A percentile compares a stretch with the other conserved stretches of the same genome.
Conservation (phyloP, 1,284 basidiomycete genomes). For the Ustanciosporium gigantosporum region DNA sequence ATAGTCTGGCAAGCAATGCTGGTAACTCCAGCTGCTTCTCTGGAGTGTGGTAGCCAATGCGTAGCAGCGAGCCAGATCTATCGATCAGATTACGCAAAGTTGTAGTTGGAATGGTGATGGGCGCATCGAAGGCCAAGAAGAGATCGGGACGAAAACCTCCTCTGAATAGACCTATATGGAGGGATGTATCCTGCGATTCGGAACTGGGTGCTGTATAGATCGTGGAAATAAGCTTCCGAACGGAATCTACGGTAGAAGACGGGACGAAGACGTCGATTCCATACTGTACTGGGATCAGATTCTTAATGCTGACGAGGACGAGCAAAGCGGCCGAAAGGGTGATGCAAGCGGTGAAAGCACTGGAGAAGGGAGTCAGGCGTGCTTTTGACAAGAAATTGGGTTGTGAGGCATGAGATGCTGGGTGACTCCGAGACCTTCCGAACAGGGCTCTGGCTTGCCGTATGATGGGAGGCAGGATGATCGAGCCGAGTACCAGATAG, state of each 20-base stretch:
- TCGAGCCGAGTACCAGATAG: constrained; percentile 18
- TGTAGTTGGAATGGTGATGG: constrained; percentile 33
- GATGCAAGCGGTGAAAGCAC: constrained; percentile 16
- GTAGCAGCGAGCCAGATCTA: constrained; percentile 7
- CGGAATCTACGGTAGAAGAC: constrained; percentile 2
- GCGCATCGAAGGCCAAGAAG: constrained; percentile 21
- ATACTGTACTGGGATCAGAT: constrained; percentile 20
- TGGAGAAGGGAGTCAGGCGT: constrained; percentile 18
- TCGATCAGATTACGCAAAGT: constrained; percentile 22
- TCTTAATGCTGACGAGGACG: constrained; percentile 15
- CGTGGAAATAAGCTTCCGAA: constrained; percentile 4
- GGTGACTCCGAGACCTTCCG: background rate
- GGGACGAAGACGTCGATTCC: constrained; percentile 28
- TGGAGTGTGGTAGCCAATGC: constrained; percentile 6
- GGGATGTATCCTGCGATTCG: background rate
- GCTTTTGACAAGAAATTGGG: constrained; percentile 6
- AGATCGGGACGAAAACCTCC: constrained; percentile 31
- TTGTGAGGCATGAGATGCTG: constrained; percentile 1
- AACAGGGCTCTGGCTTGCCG: constrained; percentile 14
- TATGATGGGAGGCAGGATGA: constrained; percentile 22
- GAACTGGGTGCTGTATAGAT: constrained; percentile 12
- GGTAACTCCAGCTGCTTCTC: constrained; percentile 20
- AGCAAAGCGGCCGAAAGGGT: constrained; percentile 3
- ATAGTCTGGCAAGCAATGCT: constrained; percentile 24
- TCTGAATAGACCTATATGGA: constrained; percentile 19